phyloP scores from a whole-genome alignment of 2,329 filamentous ascomycete genomes.

The Pseudopyricularia javanii region DNA sequence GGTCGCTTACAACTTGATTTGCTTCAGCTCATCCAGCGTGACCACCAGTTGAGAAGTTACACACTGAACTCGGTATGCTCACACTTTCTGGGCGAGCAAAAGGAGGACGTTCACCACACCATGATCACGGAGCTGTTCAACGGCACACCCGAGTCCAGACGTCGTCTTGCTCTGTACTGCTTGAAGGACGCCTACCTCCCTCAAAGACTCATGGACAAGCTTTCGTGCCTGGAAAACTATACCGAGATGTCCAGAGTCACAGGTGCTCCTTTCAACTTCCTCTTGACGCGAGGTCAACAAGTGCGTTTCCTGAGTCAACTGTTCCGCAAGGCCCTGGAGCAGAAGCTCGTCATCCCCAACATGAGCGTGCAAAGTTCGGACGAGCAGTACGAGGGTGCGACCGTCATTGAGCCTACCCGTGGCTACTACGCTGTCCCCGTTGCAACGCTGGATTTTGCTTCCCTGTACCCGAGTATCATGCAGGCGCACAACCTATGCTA shows the following conservation, averaged over 20 bases:
- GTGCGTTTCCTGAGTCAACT: slow-evolving; percentile 96
- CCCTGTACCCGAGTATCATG: slow-evolving; percentile 96
- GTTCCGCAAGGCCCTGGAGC: slow-evolving; percentile 86
- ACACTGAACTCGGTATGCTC: slow-evolving; percentile 93
- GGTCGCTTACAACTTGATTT: slow-evolving; percentile 87
- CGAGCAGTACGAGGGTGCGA: slow-evolving; percentile 94
- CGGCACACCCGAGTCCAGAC: slow-evolving; percentile 81
- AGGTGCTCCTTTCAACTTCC: slow-evolving; percentile 90
- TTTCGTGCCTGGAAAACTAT: slow-evolving; percentile 97
- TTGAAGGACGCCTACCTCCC: slow-evolving; percentile 95
- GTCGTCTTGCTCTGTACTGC: slow-evolving; percentile 88
- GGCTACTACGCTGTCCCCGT: slow-evolving; percentile 93
- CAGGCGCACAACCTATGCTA: slow-evolving; percentile 98
- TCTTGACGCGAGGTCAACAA: slow-evolving; percentile 86
- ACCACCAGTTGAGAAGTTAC: slow-evolving; percentile 91
- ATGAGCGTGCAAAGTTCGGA: slow-evolving; percentile 57
- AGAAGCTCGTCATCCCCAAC: slow-evolving; percentile 90
- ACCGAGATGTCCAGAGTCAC: slow-evolving; percentile 99
- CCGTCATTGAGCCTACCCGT: slow-evolving; percentile 88
- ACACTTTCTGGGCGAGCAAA: slow-evolving; percentile 92
- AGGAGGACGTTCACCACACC: slow-evolving; percentile 96
- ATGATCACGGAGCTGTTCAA: slow-evolving; percentile 99
- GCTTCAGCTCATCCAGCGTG: slow-evolving; percentile 86
- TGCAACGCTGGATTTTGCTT: slow-evolving; percentile 96
- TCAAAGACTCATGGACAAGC: slow-evolving; percentile 88